Conservation (phyloP, 2,329 filamentous ascomycete species). For the Didymella exigua region DNA sequence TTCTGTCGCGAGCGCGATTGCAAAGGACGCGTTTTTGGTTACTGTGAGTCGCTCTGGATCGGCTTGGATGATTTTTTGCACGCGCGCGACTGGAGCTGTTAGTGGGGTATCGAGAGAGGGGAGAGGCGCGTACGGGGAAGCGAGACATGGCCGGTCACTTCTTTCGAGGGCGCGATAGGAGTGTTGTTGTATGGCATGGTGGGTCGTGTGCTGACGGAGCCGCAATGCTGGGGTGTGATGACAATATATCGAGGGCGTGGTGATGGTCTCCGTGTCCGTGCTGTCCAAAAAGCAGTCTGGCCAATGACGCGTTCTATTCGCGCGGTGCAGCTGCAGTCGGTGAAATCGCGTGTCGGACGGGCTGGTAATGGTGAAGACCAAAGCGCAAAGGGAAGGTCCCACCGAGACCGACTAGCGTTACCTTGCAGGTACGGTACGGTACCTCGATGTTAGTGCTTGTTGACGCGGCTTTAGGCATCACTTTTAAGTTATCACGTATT, state of each 20-base stretch:
- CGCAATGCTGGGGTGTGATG: not conserved
- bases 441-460: constrained; percentile 7
- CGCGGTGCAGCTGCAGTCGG: not conserved
- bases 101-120: constrained; percentile 1
- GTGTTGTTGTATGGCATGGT: constrained; percentile 89
- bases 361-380: constrained; percentile 12
- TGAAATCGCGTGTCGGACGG: constrained; percentile 2
- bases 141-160: constrained; percentile 82
- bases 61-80: constrained; percentile 92
- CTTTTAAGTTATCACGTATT: not conserved
- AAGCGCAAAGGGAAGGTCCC: constrained; percentile 2
- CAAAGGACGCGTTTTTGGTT: constrained; percentile 92
- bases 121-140: constrained; percentile 72
- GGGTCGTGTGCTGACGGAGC: constrained; percentile 11
- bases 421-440: not conserved
- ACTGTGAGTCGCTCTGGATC: constrained; percentile 79
- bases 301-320: constrained; percentile 7
- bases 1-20: constrained; percentile 91
- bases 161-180: constrained; percentile 77
- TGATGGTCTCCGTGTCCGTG: not conserved
- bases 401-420: not conserved
- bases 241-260: not conserved
- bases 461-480: constrained; percentile 2
- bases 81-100: constrained; percentile 74
- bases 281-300: not conserved